Evolutionary conservation across 257 asterid species (phyloP), one percentile per base, ranked within the genome.

Genomic region (Verbena officinalis): DNA sequence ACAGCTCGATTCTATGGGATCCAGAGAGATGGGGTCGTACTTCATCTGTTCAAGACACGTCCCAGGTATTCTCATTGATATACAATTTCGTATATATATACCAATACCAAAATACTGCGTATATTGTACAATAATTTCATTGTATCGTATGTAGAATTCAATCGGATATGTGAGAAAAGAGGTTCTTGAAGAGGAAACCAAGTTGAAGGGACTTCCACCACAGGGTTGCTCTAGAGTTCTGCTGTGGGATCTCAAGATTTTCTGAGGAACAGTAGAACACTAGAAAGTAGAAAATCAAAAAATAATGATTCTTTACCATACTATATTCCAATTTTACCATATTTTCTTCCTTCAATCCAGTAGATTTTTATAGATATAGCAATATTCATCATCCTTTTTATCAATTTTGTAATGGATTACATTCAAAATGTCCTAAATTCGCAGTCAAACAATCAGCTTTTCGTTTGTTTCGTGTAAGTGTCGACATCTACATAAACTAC

Each of bases 21-120:
- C 96, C 98, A 1, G 96, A 91, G 69, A 79, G 97, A 83, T 92
- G 97, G 98, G 98, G 98, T 0, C 83, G 97, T 19, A 73, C 96
- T 20, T 81, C 97, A 19, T 81, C 97, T 61, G 73, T 76, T 22
- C 98, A 91, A 65, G 85, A 86, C 70, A 71, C 86, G 55, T 77
- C 94, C 45, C 96, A 89, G 96, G 98, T 81, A 2, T 22, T 11
- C 12, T 3, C 6, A 33, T 2, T 15, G 3, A 46, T 12, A 46
- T 8, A 1, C 23, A 6, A 3, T 1, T 8, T 1, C 11, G 19
- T 17, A 6, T n/a, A n/a, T 4, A 6, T 14, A 27, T 27, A 5
- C 33, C n/a, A n/a, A 27, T 27, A 5, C 5, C 5, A 27, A 27
- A 27, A 2, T n/a, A n/a, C n/a, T n/a, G n/a, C 33, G 5, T 27